These are phyloP conservation scores for Henckelia pumila DNA, from an alignment of 257 asterid species.

Conservation along the genomic window DNA sequence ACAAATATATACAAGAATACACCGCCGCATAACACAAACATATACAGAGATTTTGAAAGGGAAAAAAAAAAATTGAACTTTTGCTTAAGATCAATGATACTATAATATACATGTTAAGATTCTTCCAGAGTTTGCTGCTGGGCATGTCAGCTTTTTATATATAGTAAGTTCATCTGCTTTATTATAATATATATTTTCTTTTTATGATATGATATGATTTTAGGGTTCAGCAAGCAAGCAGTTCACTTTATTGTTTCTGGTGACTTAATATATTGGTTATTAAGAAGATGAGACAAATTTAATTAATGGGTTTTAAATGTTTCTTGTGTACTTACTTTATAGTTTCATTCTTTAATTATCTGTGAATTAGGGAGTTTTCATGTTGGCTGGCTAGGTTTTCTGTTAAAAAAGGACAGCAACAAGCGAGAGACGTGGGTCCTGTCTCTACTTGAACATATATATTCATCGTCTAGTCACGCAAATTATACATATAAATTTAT, in stretches of 20 bases:
- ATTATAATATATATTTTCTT: too few species aligned
- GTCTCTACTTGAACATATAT: slow-evolving; percentile 21
- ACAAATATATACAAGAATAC: slow-evolving; percentile 19
- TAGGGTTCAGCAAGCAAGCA: slow-evolving; percentile 20
- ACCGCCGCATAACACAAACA: neutral
- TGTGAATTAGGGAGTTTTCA: slow-evolving; percentile 3
- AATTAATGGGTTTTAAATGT: slow-evolving; percentile 4
- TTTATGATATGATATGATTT: neutral
- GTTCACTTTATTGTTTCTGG: slow-evolving; percentile 23
- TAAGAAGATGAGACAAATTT: neutral
- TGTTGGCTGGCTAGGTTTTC: neutral
- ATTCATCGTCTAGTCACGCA: neutral
- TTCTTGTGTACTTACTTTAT: neutral
- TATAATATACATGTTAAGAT: neutral
- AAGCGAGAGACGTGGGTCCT: slow-evolving; percentile 33
- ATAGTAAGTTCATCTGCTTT: slow-evolving; percentile 8
- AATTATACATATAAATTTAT: neutral
- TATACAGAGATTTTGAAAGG: neutral
- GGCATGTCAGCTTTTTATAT: neutral
- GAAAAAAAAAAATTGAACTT: neutral
- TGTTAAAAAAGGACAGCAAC: slow-evolving; percentile 6
- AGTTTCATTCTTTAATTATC: neutral
- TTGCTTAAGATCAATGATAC: neutral
- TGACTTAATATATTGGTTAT: neutral
- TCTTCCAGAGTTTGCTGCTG: slow-evolving; percentile 9